Evolutionary conservation across 2,329 filamentous ascomycete species (phyloP), one percentile per base, ranked within the genome.

Genomic region (Cordyceps militaris): DNA sequence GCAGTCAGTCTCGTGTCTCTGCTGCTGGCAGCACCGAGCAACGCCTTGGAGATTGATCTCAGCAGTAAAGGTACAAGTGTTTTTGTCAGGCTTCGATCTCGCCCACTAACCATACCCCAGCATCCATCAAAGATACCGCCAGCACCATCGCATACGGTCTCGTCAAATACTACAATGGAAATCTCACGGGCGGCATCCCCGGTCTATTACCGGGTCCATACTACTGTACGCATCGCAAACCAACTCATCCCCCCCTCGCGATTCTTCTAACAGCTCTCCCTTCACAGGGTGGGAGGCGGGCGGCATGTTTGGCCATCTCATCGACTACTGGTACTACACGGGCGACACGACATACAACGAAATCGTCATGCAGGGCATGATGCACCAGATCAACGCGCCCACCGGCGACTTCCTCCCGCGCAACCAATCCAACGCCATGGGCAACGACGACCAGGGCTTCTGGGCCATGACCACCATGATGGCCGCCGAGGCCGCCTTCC

Each of bases 391-490:
- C 8, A 74, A 73, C 24, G 79, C 80, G 26, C 73, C 76, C 34
- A 74, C 80, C 59, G 64, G 66, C 28, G 78, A 85, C 66, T 85
- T 76, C 67, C 84, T 84, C 81, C 83, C 83, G 2, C 62, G 66
- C 7, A 83, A 83, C 66, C 80, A 82, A 66, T 80, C 79, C 14
- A 69, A 72, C 34, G 76, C 75, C 1, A 65, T 76, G 46, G 83
- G 84, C 61, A 87, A 87, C 68, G 85, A 88, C 61, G 84, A 87
- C 64, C 84, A 87, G 69, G 83, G 85, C 1, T 91, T 91, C 70
- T 91, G 88, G 88, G 86, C 80, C 3, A 78, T 90, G 73, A 82
- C 87, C 0, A 86, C 84, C 51, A 85, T 91, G 74, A 81, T 81
- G 14, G 88, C 87, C 1, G 83, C 85, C 24, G 88, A 91, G 71